These are phyloP conservation scores for Penicillium diatomitis DNA, from an alignment of 495 filamentous ascomycete species.

Conservation along the genomic window DNA sequence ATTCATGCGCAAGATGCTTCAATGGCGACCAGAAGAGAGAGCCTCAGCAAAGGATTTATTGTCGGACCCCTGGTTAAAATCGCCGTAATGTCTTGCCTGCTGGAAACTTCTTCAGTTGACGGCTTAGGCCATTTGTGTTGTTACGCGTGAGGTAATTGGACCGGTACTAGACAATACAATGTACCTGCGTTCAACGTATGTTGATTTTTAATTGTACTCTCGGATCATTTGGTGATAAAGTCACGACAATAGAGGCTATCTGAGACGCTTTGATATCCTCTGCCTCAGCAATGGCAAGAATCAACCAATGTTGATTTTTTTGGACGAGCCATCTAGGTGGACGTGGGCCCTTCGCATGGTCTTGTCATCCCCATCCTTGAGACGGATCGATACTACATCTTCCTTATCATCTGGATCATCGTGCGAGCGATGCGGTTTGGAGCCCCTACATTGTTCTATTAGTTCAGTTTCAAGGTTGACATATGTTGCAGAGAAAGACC, in stretches of 20 bases:
- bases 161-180: not conserved
- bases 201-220: too few species aligned
- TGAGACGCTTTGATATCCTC: not conserved
- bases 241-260: too few species aligned
- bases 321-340: not conserved
- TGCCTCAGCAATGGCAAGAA: not conserved
- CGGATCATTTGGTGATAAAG: too few species aligned
- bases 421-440: not conserved
- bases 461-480: too few species aligned
- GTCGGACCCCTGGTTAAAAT: conserved; percentile 16
- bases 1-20: conserved; percentile 34
- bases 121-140: not conserved
- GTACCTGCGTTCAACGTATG: too few species aligned
- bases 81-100: not conserved
- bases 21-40: conserved; percentile 32
- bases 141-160: not conserved
- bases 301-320: not conserved
- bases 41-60: conserved; percentile 31
- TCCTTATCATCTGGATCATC: not conserved
- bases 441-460: not conserved
- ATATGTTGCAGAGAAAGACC: not conserved
- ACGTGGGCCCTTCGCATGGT: not conserved
- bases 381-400: not conserved
- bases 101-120: too few species aligned
- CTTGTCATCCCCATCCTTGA: not conserved